Evolutionary conservation across 164 flowering plant genomes (phyloP).

Genomic region (Liriodendron chinense): DNA sequence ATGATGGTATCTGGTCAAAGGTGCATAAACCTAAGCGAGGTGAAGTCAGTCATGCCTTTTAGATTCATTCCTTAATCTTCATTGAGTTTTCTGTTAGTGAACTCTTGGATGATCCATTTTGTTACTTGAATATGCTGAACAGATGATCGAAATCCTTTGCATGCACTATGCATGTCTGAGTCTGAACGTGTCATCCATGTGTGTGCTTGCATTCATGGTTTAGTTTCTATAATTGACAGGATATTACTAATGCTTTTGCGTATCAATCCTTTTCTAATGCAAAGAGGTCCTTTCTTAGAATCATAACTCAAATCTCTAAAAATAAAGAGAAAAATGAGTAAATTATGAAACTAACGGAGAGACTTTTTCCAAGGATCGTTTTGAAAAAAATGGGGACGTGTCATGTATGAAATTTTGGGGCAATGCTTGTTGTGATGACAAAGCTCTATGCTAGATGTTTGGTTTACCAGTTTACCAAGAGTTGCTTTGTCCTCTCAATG

Average conservation of each 20-base stretch:
- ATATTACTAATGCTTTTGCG: background rate
- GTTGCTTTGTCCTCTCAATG: no score
- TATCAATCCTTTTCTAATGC: background rate
- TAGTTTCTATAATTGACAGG: background rate
- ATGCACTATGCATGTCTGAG: no score
- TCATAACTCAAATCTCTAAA: no score
- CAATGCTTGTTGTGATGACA: no score
- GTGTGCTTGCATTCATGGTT: background rate
- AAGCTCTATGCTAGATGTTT: no score
- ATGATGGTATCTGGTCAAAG: slow-evolving; percentile 15
- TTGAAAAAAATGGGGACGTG: no score
- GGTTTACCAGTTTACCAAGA: no score
- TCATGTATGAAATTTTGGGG: no score
- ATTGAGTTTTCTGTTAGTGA: background rate
- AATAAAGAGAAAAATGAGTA: no score
- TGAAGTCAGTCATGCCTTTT: background rate
- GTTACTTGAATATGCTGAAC: background rate
- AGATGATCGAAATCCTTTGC: background rate
- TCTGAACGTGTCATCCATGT: background rate
- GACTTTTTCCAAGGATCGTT: no score
- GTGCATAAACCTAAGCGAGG: slow-evolving; percentile 25
- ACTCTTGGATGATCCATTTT: background rate
- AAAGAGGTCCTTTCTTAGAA: background rate
- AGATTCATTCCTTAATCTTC: background rate
- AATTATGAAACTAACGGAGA: no score